These are phyloP conservation scores for Gloeostereum incarnatum DNA, from an alignment of 768 basidiomycete species.

Conservation along the genomic window DNA sequence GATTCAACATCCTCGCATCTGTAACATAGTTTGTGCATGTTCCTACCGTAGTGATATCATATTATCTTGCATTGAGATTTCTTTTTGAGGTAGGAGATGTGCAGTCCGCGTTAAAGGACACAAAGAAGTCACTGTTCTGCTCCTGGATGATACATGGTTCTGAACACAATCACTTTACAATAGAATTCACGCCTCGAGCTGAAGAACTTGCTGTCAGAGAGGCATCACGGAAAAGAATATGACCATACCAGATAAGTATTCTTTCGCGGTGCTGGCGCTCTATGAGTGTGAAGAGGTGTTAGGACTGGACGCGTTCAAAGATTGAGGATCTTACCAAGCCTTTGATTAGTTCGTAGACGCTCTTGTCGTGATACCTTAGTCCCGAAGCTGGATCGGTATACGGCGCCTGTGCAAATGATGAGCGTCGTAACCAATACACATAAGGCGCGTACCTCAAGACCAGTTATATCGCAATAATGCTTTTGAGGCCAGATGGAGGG, in stretches of 20 bases:
- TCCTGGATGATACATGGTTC: no score
- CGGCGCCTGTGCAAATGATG: conserved; percentile 41
- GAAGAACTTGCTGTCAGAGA: background rate
- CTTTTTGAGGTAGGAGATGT: no score
- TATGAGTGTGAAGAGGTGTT: conserved; percentile 16
- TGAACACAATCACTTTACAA: conserved; percentile 34
- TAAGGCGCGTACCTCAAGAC: conserved; percentile 49
- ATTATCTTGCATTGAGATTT: no score
- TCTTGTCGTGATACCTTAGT: conserved; percentile 78
- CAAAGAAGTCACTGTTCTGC: no score
- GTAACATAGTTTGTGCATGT: no score
- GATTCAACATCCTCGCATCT: no score
- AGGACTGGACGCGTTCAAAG: background rate
- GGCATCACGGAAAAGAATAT: background rate
- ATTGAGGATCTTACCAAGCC: conserved; percentile 40
- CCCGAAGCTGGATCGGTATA: conserved; percentile 80
- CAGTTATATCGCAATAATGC: conserved; percentile 82
- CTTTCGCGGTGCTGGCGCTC: conserved; percentile 66
- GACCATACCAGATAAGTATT: conserved; percentile 55
- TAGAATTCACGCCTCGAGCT: conserved; percentile 36
- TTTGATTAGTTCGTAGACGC: conserved; percentile 77
- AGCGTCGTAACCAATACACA: background rate
- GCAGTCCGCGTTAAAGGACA: no score
- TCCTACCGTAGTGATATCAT: no score
- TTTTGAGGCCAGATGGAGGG: conserved; percentile 71